Evolutionary conservation across 305 asterid genomes (phyloP).

Genomic region (Fraxinus albicans): DNA sequence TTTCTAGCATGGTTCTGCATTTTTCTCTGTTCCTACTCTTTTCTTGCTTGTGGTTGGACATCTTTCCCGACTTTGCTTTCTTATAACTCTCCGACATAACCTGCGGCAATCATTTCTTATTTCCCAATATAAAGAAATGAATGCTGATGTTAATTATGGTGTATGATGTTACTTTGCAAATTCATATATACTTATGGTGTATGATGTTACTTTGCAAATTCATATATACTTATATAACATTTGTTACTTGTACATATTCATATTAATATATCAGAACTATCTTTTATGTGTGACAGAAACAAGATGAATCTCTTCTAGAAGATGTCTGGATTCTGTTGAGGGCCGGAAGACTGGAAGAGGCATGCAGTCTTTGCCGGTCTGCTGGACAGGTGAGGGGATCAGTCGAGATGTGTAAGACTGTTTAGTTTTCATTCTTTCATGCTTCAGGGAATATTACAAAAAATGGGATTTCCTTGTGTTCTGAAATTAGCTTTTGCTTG

Average conservation of each 20-base stretch:
- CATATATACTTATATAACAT: not conserved
- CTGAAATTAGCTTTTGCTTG: conserved; percentile 32
- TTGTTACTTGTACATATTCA: not conserved
- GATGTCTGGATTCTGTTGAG: conserved; percentile 90
- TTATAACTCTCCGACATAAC: conserved; percentile 1
- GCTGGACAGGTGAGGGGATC: conserved; percentile 83
- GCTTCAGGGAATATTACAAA: conserved; percentile 3
- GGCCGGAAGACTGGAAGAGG: conserved; percentile 98
- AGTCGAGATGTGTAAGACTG: conserved; percentile 21
- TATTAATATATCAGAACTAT: not conserved
- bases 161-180: not conserved
- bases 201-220: not conserved
- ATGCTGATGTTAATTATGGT: not conserved
- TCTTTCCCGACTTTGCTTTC: not conserved
- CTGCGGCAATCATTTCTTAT: conserved; percentile 16
- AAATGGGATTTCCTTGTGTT: conserved; percentile 17
- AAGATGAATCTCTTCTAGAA: conserved; percentile 95
- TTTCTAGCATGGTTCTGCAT: not conserved
- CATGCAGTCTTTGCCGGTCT: conserved; percentile 81
- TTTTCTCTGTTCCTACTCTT: not conserved
- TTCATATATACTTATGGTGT: too few relatives aligned
- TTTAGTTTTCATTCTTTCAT: conserved; percentile 20
- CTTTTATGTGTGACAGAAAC: conserved; percentile 62
- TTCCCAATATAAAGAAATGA: conserved; percentile 15
- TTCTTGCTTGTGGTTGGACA: conserved; percentile 3